Percentiles rank a stretch among this genome's conserved stretches.
These are phyloP conservation scores for Xylariaceae sp. DNA, from an alignment of 2,329 filamentous ascomycete genomes.

Conservation along the genomic window DNA sequence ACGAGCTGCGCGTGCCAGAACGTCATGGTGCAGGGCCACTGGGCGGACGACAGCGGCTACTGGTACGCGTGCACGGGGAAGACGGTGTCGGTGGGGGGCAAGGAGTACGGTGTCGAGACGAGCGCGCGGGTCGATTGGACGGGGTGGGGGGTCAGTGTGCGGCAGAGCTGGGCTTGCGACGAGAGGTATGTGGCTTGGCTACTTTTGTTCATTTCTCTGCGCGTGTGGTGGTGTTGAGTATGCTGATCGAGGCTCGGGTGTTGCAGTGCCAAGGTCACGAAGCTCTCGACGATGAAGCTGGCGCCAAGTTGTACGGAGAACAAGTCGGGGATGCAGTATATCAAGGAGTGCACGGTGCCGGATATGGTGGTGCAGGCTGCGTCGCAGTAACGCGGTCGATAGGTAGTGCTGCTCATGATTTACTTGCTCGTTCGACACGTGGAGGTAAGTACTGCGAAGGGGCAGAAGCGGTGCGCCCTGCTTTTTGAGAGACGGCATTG, in stretches of 20 bases:
- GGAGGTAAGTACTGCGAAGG: no score
- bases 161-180: slow-evolving; percentile 21
- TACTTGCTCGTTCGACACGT: no score
- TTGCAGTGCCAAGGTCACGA: slow-evolving; percentile 11
- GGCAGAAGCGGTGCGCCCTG: no score
- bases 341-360: slow-evolving; percentile 20
- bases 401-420: no score
- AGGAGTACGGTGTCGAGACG: slow-evolving; percentile 14
- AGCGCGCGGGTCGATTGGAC: slow-evolving; percentile 17
- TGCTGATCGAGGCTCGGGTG: neutral
- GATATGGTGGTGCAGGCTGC: slow-evolving; percentile 13
- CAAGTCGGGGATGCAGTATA: slow-evolving; percentile 13
- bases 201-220: neutral
- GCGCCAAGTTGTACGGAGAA: slow-evolving; percentile 18
- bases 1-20: slow-evolving; percentile 10
- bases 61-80: slow-evolving; percentile 15
- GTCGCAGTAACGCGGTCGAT: slow-evolving; percentile 5
- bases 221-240: no score
- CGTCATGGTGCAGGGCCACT: slow-evolving; percentile 4
- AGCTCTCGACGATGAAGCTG: slow-evolving; percentile 16
- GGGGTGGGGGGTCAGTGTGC: slow-evolving; percentile 17
- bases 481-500: no score
- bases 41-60: slow-evolving; percentile 7
- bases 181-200: slow-evolving; percentile 8
- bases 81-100: slow-evolving; percentile 7